phyloP scores from a whole-genome alignment of 495 filamentous ascomycete species.

The Penicillium ochrochloron region DNA sequence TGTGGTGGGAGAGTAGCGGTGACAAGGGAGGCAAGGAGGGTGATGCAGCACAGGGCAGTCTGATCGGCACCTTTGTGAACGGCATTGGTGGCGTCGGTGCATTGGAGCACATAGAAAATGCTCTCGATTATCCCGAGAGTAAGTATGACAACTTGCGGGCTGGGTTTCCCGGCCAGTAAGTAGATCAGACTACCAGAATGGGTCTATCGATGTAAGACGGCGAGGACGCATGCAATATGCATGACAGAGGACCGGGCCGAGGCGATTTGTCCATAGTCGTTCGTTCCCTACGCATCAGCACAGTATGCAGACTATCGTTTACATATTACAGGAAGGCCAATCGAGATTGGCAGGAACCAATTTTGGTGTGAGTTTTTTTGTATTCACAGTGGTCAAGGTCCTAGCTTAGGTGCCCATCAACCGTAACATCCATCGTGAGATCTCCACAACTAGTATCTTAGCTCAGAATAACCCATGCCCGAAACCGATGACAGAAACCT shows the following conservation, averaged over 20 bases:
- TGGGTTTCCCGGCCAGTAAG: constrained; percentile 42
- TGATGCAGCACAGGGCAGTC: constrained; percentile 55
- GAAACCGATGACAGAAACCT: constrained; percentile 27
- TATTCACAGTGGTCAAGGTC: constrained; percentile 27
- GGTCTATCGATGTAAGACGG: neutral
- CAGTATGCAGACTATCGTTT: constrained; percentile 13
- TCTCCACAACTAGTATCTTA: constrained; percentile 26
- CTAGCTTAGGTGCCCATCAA: constrained; percentile 27
- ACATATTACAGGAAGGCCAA: constrained; percentile 16
- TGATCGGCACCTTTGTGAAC: constrained; percentile 65
- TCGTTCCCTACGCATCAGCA: neutral
- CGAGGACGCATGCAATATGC: neutral
- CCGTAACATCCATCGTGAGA: constrained; percentile 30
- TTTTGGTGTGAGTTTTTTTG: constrained; percentile 29
- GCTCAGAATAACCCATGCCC: constrained; percentile 26
- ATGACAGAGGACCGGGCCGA: neutral
- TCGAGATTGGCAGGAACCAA: constrained; percentile 21
- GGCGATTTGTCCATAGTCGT: neutral
- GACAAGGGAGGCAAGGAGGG: constrained; percentile 61
- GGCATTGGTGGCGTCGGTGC: constrained; percentile 48
- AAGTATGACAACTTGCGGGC: constrained; percentile 79
- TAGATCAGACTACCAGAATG: neutral
- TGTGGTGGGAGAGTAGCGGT: constrained; percentile 94
- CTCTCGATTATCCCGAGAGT: constrained; percentile 69
- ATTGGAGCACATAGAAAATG: constrained; percentile 69